Base-by-base conservation (phyloP, 1,284 basidiomycete genomes). In the Apiotrichum domesticum region DNA sequence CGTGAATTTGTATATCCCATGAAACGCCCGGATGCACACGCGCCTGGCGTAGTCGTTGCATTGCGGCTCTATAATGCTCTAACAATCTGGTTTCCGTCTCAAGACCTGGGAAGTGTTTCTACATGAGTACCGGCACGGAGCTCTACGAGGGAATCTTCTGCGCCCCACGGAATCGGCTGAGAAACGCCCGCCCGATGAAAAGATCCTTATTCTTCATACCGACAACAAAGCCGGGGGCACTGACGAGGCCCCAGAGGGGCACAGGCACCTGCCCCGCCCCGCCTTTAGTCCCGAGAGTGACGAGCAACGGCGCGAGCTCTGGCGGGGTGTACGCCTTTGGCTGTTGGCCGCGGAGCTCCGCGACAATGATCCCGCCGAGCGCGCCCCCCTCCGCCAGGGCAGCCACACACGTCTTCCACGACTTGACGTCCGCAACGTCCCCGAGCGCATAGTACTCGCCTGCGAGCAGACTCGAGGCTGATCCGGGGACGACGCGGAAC, bases 401-500 rank as follows among this genome's bases (percentile, higher is more conserved):
- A 1, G 59, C 59, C 33, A 73, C 65, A 43, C 45, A 41, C 0
- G 72, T 72, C 56, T 71, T 66, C 64, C 68, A 71, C 6, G 68
- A 68, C 2, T 67, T 64, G 2, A 68, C 59, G 37, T 64, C 58
- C 15, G 66, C 64, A 46, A 68, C 68, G 56, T 77, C 75, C 33
- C 75, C 74, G 57, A 71, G 66, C 8, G 75, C 72, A 47, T 71
- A 76, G 63, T 74, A 74, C 49, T 71, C 67, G 33, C 57, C 59
- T 2, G 48, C 59, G 14, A 68, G 42, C 7, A 55, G 56, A 7
- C 65, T 68, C 41, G 54, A 40, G 7, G 45, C 4, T 3, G 40
- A 44, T 13, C 46, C 33, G 29, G 69, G 14, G 52, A 63, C 53
- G 49, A 73, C 70, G 55, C 62, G 63, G 51, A 77, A 63, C 45